Conservation (phyloP, 2,329 filamentous ascomycete genomes). For the Sphaerostilbella broomeana region DNA sequence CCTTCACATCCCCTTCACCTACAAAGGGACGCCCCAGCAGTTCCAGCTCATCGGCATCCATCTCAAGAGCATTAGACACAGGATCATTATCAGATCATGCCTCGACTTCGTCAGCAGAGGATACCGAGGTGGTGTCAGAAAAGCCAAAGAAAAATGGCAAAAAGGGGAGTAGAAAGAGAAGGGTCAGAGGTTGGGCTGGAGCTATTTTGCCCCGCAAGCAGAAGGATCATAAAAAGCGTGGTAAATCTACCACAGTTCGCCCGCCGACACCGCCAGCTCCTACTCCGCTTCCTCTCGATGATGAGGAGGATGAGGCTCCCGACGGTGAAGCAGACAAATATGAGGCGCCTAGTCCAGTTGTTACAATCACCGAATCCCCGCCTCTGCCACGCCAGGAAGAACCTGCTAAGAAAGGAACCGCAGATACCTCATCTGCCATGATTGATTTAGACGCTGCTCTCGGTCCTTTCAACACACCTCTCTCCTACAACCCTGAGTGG, state of each 20-base stretch:
- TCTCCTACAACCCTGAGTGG: conserved; percentile 56
- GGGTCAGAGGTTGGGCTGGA: conserved; percentile 67
- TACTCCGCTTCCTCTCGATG: conserved; percentile 21
- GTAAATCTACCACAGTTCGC: conserved; percentile 32
- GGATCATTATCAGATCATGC: conserved; percentile 33
- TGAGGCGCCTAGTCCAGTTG: conserved; percentile 29
- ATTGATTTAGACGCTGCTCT: conserved; percentile 93
- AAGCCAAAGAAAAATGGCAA: conserved; percentile 27
- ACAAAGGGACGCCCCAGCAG: conserved; percentile 42
- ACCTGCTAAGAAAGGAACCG: conserved; percentile 37
- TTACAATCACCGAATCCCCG: conserved; percentile 37
- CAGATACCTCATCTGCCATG: conserved; percentile 67
- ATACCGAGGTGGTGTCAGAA: conserved; percentile 15
- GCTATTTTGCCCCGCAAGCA: conserved; percentile 59
- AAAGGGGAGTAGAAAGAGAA: conserved; percentile 48
- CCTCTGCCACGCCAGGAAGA: conserved; percentile 22
- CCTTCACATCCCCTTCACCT: conserved; percentile 41
- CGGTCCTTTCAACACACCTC: conserved; percentile 82
- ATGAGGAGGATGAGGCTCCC: conserved; percentile 23
- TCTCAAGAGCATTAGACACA: conserved; percentile 22
- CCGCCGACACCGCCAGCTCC: conserved; percentile 43
- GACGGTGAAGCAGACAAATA: conserved; percentile 17
- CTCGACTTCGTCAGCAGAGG: conserved; percentile 23
- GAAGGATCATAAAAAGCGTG: conserved; percentile 41
- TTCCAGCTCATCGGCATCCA: conserved; percentile 38